Base-by-base conservation (phyloP, 305 asterid genomes). In the Galium porrigens region DNA sequence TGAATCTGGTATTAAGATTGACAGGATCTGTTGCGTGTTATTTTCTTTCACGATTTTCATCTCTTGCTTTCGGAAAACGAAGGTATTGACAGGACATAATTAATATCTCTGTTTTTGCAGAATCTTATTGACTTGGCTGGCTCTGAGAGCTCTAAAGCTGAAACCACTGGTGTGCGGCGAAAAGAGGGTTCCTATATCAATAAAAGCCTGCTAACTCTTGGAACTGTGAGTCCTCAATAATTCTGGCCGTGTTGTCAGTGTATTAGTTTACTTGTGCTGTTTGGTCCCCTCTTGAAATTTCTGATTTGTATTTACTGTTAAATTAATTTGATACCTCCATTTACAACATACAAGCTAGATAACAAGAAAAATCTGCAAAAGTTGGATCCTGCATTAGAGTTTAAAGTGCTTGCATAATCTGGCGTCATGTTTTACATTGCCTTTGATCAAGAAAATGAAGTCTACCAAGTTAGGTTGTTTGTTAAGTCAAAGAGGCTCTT, bases 81-180 rank as follows among this genome's bases (percentile, higher is more conserved):
- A 74, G 64, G 61, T 41, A 67, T 65, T 79, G 39, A 54, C 64
- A 49, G 44, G 59, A 71, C 48, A 75, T 69, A 32, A 41, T 41
- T 41, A 41, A 9, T 34, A 34, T 41, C 18, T 76, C 64, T 56
- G 55, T 77, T 37, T 75, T 74, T 83, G 90, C 86, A 94, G 99
- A 91, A 94, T 82, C 92, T 90, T 73, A 94, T 94, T 81, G 99
- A 94, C 83, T 80, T 90, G 89, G 99, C 99, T 60, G 99, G 99
- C 76, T 94, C 99, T 69, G 99, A 94, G 83, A 94, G 97, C 81
- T 94, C 99, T 67, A 94, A 68, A 83, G 97, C 80, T 55, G 96
- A 85, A 79, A 89, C 99, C 68, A 86, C 86, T 20, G 99, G 99
- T 67, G 58, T 89, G 69, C 92, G 97, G 70, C 82, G 94, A 76